phyloP scores from a whole-genome alignment of 805 yeast genomes.

The Nakazawaea wickerhamii region DNA sequence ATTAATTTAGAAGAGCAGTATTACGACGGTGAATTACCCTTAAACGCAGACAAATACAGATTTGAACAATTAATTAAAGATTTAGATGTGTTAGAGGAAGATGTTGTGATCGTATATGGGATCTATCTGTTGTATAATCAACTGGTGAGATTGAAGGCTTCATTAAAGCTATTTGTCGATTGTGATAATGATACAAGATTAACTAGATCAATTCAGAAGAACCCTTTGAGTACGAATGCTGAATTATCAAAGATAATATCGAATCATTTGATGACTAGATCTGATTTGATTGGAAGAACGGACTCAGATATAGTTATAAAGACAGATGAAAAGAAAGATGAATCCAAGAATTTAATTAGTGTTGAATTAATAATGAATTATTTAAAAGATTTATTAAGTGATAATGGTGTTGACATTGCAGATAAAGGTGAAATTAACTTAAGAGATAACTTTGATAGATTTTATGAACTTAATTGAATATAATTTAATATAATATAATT shows the following conservation, averaged over 20 bases:
- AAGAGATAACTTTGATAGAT: slow-evolving; percentile 10
- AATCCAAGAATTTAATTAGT: slow-evolving; percentile 7
- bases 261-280: slow-evolving; percentile 10
- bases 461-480: slow-evolving; percentile 10
- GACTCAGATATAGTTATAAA: slow-evolving; percentile 12
- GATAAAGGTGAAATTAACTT: slow-evolving; percentile 12
- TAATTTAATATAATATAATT: neutral
- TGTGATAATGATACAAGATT: slow-evolving; percentile 82
- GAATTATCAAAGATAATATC: slow-evolving; percentile 5
- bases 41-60: slow-evolving; percentile 35
- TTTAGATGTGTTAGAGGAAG: slow-evolving; percentile 15
- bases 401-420: neutral
- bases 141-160: slow-evolving; percentile 47
- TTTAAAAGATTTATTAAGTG: slow-evolving; percentile 6
- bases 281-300: slow-evolving; percentile 10
- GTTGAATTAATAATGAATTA: slow-evolving; percentile 12
- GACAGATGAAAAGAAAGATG: slow-evolving; percentile 7
- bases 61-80: slow-evolving; percentile 18
- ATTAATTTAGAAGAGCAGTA: slow-evolving; percentile 20
- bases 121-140: slow-evolving; percentile 71
- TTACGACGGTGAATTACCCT: slow-evolving; percentile 25
- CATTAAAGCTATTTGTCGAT: slow-evolving; percentile 69
- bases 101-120: slow-evolving; percentile 60
- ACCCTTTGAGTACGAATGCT: neutral
- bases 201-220: slow-evolving; percentile 62